Conservation (phyloP, 768 basidiomycete species). For the Termitomyces sp. region DNA sequence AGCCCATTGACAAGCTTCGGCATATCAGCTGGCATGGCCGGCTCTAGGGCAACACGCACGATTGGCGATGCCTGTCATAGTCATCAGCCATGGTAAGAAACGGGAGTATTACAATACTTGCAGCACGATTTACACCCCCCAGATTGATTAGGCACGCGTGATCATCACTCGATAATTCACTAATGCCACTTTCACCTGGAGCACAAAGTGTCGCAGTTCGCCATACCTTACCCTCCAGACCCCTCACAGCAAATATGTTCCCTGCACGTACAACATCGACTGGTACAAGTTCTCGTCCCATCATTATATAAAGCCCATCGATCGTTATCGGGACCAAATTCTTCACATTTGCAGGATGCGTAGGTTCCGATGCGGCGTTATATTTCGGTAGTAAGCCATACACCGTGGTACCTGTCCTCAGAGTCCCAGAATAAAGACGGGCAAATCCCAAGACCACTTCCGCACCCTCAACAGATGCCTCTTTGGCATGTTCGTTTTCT, state of each 20-base stretch:
- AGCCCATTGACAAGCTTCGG: slow-evolving; percentile 84
- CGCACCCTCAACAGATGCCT: slow-evolving; percentile 27
- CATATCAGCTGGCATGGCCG: slow-evolving; percentile 79
- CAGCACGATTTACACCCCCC: slow-evolving; percentile 65
- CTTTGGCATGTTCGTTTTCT: slow-evolving; percentile 11
- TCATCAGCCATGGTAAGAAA: slow-evolving; percentile 1
- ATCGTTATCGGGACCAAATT: slow-evolving; percentile 62
- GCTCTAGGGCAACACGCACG: slow-evolving; percentile 93
- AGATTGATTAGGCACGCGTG: slow-evolving; percentile 72
- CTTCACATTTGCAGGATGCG: slow-evolving; percentile 65
- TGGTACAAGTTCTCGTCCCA: slow-evolving; percentile 91
- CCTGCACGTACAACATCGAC: slow-evolving; percentile 85
- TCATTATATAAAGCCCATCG: slow-evolving; percentile 89
- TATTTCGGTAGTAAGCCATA: slow-evolving; percentile 89
- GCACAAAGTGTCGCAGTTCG: slow-evolving; percentile 88
- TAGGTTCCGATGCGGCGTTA: slow-evolving; percentile 54
- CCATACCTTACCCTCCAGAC: slow-evolving; percentile 87
- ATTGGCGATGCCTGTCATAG: slow-evolving; percentile 73
- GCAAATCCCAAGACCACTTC: slow-evolving; percentile 92
- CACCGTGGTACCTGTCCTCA: slow-evolving; percentile 60
- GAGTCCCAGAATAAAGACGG: slow-evolving; percentile 86
- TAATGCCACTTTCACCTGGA: slow-evolving; percentile 44
- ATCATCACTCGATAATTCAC: slow-evolving; percentile 27
- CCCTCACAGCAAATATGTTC: slow-evolving; percentile 90
- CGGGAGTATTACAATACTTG: slow-evolving; percentile 28